Evolutionary conservation across 192 early-diverging fungal species (phyloP), one percentile per base, ranked within the genome.

Genomic region (Funneliformis geosporum): DNA sequence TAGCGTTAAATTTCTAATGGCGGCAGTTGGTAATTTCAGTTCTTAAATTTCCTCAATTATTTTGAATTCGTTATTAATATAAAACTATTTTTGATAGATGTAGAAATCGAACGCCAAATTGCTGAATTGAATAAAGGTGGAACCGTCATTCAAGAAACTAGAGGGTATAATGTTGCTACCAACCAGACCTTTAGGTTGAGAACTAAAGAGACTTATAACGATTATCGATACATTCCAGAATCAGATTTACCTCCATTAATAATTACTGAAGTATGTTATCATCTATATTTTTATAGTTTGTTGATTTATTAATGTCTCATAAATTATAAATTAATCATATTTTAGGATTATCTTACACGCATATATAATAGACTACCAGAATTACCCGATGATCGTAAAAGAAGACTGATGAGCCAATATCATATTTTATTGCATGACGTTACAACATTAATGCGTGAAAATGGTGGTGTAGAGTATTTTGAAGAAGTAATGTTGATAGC

Each of bases 211-310:
- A 86, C 90, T n/a, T 91, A 92, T 5, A 89, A 88, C 1, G 97
- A 98, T 83, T 98, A 98, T 83, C 81, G 86, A 39, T 97, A 94
- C 79, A 95, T 96, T 91, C 93, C 95, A 25, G 96, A 97, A 78
- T 87, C 92, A 1, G 92, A 94, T 80, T 67, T 93, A 62, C 92
- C 92, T 10, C 70, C 86, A 28, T 72, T 94, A 0, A 78, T 85
- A 16, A 70, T 91, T 11, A 74, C 83, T 44, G 50, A 83, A 39
- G 86, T 87, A 65, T 66, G n/a, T 10, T 62, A 76, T 6, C 28
- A 67, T 16, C 14, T 39, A 21, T 44, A 50, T 5, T 6, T 60
- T 14, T 44, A 1, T 1, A 65, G 46, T 23, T 47, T 21, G 11
- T n/a, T 28, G 42, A 6, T 25, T 62, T 72, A 11, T 11, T 38